Conservation (phyloP, 2,329 filamentous ascomycete genomes). For the Diaporthe sp. region DNA sequence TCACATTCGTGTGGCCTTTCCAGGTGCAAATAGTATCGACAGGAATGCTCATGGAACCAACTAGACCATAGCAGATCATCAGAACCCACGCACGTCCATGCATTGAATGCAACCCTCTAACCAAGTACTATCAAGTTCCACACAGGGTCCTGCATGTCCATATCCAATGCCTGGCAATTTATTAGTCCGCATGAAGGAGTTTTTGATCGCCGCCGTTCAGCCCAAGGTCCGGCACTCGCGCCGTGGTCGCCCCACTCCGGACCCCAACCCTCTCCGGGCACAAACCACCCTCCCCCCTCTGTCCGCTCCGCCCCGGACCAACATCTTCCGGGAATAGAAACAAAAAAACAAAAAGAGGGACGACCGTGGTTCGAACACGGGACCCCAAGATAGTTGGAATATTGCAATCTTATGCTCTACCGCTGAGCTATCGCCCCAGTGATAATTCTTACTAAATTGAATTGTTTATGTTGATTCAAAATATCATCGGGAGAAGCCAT, state of each 20-base stretch:
- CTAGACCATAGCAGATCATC: not conserved
- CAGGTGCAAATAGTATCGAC: not conserved
- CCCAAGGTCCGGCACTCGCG: too few relatives aligned
- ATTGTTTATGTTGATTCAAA: too few relatives aligned
- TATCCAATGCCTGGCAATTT: not conserved
- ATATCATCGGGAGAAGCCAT: too few relatives aligned
- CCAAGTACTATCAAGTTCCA: not conserved
- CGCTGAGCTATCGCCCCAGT: too few relatives aligned
- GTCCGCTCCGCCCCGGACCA: too few relatives aligned
- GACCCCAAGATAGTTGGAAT: slow-evolving; percentile 1
- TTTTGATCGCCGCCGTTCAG: not conserved
- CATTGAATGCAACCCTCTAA: not conserved
- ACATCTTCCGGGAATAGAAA: not conserved
- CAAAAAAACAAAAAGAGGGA: not conserved
- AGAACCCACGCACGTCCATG: not conserved
- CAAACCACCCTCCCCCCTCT: too few relatives aligned
- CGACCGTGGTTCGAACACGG: slow-evolving; percentile 16
- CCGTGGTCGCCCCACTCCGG: too few relatives aligned
- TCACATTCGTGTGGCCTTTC: not conserved
- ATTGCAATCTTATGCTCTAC: slow-evolving; percentile 1
- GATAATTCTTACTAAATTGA: too few relatives aligned
- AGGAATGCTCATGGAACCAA: not conserved
- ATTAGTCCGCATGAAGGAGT: not conserved
- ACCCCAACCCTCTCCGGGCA: too few relatives aligned
- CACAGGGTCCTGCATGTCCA: not conserved